Percentiles rank a stretch among this genome's conserved stretches.
Evolutionary conservation across 345 rosid genomes (phyloP).

Genomic region (Salix arbutifolia): DNA sequence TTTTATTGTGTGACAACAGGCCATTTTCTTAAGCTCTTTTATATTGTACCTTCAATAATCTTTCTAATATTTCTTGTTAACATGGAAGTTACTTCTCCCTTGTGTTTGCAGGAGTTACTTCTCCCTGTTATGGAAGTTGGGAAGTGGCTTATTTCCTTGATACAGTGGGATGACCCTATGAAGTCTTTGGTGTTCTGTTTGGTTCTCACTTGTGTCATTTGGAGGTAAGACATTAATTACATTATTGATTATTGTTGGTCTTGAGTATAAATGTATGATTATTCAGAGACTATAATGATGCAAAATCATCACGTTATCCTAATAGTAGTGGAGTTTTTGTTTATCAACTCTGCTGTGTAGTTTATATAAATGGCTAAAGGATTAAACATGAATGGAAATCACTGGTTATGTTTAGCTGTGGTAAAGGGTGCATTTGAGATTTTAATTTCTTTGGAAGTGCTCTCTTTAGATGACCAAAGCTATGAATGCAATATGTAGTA

Average conservation of each 20-base stretch:
- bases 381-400: not conserved
- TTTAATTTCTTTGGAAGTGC: not conserved
- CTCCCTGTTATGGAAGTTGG: slow-evolving; percentile 63
- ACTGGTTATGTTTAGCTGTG: not conserved
- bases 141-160: slow-evolving; percentile 50
- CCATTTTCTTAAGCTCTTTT: not conserved
- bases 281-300: not conserved
- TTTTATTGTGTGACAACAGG: not conserved
- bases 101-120: slow-evolving; percentile 64
- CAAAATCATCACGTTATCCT: not conserved
- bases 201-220: slow-evolving; percentile 50
- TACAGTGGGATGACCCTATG: slow-evolving; percentile 69
- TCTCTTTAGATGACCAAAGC: not conserved
- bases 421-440: not conserved
- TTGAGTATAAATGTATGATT: not conserved
- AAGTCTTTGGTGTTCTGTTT: slow-evolving; percentile 75
- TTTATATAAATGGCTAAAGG: not conserved
- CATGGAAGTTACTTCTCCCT: not conserved
- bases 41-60: not conserved
- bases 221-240: slow-evolving; percentile 44
- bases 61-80: not conserved
- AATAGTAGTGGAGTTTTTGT: not conserved
- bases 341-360: not conserved
- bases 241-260: not conserved
- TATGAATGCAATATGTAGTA: not conserved